phyloP scores from a whole-genome alignment of 176 grass and related monocot genomes.

The Avena insularis region DNA sequence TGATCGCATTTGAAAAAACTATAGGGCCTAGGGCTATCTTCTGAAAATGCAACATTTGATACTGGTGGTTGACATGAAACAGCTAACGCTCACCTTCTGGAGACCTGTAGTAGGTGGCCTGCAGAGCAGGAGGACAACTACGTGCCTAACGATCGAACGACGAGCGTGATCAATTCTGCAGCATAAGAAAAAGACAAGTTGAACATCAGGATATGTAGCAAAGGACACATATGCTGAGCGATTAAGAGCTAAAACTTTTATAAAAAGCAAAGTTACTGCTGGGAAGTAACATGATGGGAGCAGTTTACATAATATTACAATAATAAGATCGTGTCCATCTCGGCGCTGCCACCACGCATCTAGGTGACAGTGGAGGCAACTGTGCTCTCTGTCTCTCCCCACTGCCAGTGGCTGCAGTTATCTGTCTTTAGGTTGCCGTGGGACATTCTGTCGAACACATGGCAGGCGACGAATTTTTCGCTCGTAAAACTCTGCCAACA shows the following conservation, averaged over 20 bases:
- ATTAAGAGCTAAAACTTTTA: not conserved
- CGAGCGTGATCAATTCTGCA: not conserved
- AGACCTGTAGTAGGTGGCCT: not conserved
- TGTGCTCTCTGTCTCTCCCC: not conserved
- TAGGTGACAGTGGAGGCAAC: not conserved
- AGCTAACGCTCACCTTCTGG: not conserved
- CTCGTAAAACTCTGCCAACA: not conserved
- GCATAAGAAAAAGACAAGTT: not conserved
- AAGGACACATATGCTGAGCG: conserved; percentile 1
- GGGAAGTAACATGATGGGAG: not conserved
- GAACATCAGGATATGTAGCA: not conserved
- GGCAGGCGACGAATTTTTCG: not conserved
- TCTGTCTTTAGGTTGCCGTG: not conserved
- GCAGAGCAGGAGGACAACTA: not conserved
- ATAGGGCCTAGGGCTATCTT: not conserved
- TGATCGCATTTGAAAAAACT: not conserved
- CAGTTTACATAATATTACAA: not conserved
- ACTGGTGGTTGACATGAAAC: not conserved
- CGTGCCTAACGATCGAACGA: not conserved
- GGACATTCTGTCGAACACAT: conserved; percentile 8
- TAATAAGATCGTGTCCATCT: not conserved
- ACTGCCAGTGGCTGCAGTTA: not conserved
- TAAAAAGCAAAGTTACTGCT: not conserved
- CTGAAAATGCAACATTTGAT: not conserved
- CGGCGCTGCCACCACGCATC: not conserved